Conservation (phyloP, 2,329 filamentous ascomycete genomes). For the Hortaea werneckii region DNA sequence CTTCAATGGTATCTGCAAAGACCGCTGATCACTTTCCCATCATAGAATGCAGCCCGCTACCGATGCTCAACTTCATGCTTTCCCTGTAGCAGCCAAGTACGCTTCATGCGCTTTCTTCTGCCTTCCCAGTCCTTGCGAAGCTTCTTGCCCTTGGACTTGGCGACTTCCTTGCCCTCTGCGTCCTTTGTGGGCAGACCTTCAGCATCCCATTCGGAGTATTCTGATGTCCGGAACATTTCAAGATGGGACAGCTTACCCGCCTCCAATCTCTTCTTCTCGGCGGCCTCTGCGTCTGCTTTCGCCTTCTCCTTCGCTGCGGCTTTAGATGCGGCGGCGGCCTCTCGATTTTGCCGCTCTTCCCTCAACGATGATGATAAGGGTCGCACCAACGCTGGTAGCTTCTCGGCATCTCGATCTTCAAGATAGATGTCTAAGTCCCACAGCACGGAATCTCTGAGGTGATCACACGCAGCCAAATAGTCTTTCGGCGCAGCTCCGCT, state of each 20-base stretch:
- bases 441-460: conserved; percentile 69
- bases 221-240: conserved; percentile 48
- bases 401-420: conserved; percentile 60
- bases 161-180: conserved; percentile 66
- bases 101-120: conserved; percentile 79
- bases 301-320: conserved; percentile 37
- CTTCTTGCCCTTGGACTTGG: conserved; percentile 72
- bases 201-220: conserved; percentile 71
- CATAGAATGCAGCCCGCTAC: no score
- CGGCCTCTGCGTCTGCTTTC: conserved; percentile 44
- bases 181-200: conserved; percentile 72
- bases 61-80: not conserved
- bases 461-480: conserved; percentile 67
- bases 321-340: conserved; percentile 42
- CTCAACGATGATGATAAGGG: conserved; percentile 44
- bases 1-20: no score
- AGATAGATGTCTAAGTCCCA: conserved; percentile 79
- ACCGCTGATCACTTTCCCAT: no score
- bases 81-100: conserved; percentile 28
- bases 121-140: conserved; percentile 80
- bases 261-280: conserved; percentile 39
- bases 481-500: conserved; percentile 51
- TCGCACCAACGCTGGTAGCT: conserved; percentile 60
- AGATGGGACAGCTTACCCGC: conserved; percentile 48
- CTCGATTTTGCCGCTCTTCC: conserved; percentile 43